Base-by-base conservation (phyloP, 164 flowering plant genomes). In the Chloranthus sessilifolius region DNA sequence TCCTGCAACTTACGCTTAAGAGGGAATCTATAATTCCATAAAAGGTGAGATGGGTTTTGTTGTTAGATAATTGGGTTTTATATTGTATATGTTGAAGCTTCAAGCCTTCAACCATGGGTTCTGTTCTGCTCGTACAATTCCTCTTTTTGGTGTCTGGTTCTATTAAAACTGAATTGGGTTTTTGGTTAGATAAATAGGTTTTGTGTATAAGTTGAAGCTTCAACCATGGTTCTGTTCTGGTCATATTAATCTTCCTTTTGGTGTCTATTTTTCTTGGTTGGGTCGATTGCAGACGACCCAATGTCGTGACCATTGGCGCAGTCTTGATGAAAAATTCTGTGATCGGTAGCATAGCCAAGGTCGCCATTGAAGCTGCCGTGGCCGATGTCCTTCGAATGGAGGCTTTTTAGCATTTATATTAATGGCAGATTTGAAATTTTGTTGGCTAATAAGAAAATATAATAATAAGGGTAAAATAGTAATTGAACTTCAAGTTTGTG, bases 341-440 rank as follows among this genome's bases (percentile, higher is more conserved):
- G 2, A 83, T 87, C 59, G 98, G 98, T 12, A 73, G 79, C 67
- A 76, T 69, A 23, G 88, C 85, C 3, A 75, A 73, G 71, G 53
- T 67, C 7, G 91, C 95, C 2, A 63, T 90, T 29, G 53, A 74
- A 37, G 73, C 79, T 39, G 96, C 95, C 5, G 58, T 70, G 15
- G 59, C 50, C 35, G 96, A 83, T 55, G 58, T 91, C 17, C n/a
- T n/a, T n/a, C n/a, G n/a, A n/a, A n/a, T n/a, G n/a, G n/a, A n/a
- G n/a, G n/a, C n/a, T n/a, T n/a, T n/a, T n/a, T n/a, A n/a, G n/a
- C n/a, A n/a, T n/a, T n/a, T n/a, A n/a, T n/a, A n/a, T n/a, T n/a
- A n/a, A n/a, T n/a, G n/a, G n/a, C n/a, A n/a, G n/a, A n/a, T n/a
- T n/a, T n/a, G n/a, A n/a, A n/a, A n/a, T n/a, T n/a, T n/a, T n/a